Conservation (phyloP, 164 flowering plant species). For the Buxus sempervirens region DNA sequence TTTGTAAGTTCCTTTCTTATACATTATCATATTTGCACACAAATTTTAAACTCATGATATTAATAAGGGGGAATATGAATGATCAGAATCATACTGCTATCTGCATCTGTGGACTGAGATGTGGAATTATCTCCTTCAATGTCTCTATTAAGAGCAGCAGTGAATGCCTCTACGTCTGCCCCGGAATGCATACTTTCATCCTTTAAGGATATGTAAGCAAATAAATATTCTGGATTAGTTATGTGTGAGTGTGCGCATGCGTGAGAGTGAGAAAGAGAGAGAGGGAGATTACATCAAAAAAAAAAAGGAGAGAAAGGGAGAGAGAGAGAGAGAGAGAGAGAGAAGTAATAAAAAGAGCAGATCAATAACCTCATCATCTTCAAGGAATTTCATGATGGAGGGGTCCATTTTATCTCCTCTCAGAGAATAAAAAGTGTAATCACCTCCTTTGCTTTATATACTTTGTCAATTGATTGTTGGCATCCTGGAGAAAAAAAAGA, state of each 20-base stretch:
- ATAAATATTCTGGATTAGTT: background rate
- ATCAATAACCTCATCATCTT: constrained; percentile 74
- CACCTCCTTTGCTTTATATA: background rate
- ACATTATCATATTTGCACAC: background rate
- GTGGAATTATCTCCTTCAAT: constrained; percentile 58
- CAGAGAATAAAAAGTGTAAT: background rate
- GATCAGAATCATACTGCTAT: constrained; percentile 26
- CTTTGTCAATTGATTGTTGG: too few species aligned
- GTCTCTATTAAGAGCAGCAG: constrained; percentile 85
- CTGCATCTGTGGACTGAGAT: constrained; percentile 43
- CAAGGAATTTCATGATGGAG: constrained; percentile 83
- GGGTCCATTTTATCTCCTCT: constrained; percentile 52
- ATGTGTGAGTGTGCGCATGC: too few species aligned
- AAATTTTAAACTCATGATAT: too few species aligned
- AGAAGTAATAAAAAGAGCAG: constrained; percentile 6
- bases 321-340: background rate
- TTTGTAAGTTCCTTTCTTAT: background rate
- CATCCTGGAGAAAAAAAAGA: too few species aligned
- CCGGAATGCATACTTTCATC: constrained; percentile 91
- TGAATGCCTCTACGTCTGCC: constrained; percentile 91
- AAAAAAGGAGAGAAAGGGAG: background rate
- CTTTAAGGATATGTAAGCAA: constrained; percentile 26
- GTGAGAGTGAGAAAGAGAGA: background rate
- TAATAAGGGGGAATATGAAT: background rate
- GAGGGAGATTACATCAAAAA: background rate